These are phyloP conservation scores for Phycomyces blakesleeanus DNA, from an alignment of 192 early-diverging fungal species.

Conservation along the genomic window DNA sequence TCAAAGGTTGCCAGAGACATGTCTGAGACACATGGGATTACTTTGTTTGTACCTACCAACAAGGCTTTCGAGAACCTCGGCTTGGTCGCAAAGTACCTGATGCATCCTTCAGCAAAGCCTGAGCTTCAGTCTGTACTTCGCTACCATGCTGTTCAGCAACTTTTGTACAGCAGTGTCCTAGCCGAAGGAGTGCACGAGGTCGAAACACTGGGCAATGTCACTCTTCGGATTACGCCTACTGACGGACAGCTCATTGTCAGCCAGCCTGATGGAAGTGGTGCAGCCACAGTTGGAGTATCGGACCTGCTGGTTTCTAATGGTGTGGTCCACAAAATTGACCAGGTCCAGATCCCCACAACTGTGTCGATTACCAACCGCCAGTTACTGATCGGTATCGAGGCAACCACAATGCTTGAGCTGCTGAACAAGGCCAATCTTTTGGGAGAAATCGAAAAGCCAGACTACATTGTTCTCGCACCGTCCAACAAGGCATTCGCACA, in stretches of 20 bases:
- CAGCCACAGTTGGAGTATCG: conserved; percentile 1
- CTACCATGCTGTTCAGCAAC: conserved; percentile 44
- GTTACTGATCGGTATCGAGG: conserved; percentile 42
- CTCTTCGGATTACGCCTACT: conserved; percentile 28
- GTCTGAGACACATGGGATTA: conserved; percentile 23
- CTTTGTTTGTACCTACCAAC: conserved; percentile 62
- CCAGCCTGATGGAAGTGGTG: not conserved
- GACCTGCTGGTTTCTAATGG: conserved; percentile 47
- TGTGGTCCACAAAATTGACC: conserved; percentile 42
- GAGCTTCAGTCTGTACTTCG: conserved; percentile 39
- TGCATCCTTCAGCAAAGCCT: conserved; percentile 31
- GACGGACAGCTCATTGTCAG: not conserved
- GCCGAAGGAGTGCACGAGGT: conserved; percentile 13
- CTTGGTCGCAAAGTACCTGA: conserved; percentile 56
- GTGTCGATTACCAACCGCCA: conserved; percentile 41
- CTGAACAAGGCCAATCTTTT: conserved; percentile 40
- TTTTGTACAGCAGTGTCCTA: conserved; percentile 41
- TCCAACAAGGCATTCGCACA: conserved; percentile 49
- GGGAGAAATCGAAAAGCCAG: conserved; percentile 24
- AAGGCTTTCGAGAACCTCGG: conserved; percentile 55
- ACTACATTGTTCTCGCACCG: conserved; percentile 46
- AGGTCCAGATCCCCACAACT: conserved; percentile 38
- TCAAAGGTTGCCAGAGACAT: conserved; percentile 13
- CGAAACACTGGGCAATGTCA: conserved; percentile 37
- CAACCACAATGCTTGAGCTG: conserved; percentile 32